Conservation (phyloP, 2,329 filamentous ascomycete genomes). For the Drechslerella coelobrocha region DNA sequence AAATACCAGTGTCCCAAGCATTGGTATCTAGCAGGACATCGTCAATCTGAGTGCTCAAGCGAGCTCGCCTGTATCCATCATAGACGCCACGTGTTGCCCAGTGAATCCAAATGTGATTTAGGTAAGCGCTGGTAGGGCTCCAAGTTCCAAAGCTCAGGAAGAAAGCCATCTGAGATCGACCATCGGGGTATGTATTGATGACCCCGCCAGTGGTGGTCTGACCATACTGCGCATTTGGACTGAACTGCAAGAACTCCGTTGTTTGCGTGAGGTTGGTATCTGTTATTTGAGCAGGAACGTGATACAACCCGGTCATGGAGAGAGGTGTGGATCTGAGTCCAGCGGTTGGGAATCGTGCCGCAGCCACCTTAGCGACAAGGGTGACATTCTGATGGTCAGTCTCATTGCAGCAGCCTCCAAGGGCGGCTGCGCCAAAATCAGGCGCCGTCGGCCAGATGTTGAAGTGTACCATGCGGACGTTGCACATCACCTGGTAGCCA, state of each 20-base stretch:
- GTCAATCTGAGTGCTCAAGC: slow-evolving; percentile 67
- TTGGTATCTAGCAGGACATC: slow-evolving; percentile 66
- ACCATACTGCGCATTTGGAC: slow-evolving; percentile 18
- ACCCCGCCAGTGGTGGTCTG: slow-evolving; percentile 32
- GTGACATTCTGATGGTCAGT: slow-evolving; percentile 63
- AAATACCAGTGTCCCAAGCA: slow-evolving; percentile 18
- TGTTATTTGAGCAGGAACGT: slow-evolving; percentile 22
- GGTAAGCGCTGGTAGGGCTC: slow-evolving; percentile 62
- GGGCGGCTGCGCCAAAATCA: slow-evolving; percentile 61
- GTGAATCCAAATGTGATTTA: slow-evolving; percentile 69
- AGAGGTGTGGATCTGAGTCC: slow-evolving; percentile 60
- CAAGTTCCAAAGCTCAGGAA: slow-evolving; percentile 36
- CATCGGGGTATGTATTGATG: slow-evolving; percentile 39
- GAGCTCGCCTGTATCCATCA: slow-evolving; percentile 65
- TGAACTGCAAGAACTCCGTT: slow-evolving; percentile 30
- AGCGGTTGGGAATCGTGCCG: slow-evolving; percentile 64
- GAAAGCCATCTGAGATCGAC: slow-evolving; percentile 44
- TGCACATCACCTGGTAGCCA: slow-evolving; percentile 66
- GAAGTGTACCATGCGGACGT: slow-evolving; percentile 68
- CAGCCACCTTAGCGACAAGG: slow-evolving; percentile 61
- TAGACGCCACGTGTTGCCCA: slow-evolving; percentile 68
- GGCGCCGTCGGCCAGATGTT: slow-evolving; percentile 65
- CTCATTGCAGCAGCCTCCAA: slow-evolving; percentile 62
- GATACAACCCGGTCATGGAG: slow-evolving; percentile 17
- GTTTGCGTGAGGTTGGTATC: slow-evolving; percentile 43